These are phyloP conservation scores for Colletotrichum australisinense DNA, from an alignment of 2,329 filamentous ascomycete genomes.

Conservation along the genomic window DNA sequence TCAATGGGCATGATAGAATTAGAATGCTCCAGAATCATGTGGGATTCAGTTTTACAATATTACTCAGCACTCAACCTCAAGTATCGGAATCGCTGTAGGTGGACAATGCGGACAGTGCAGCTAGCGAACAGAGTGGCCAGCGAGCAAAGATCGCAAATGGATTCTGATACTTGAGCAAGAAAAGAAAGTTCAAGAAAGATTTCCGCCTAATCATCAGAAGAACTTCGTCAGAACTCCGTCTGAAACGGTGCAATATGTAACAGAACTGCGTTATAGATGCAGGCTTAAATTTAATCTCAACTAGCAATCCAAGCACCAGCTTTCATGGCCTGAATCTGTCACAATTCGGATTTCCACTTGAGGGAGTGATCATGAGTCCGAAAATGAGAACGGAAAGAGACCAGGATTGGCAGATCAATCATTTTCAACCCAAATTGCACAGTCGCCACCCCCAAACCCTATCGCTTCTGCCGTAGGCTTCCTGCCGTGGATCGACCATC, in stretches of 20 bases:
- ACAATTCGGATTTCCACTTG: background rate
- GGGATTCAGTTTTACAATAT: too few species aligned
- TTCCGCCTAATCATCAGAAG: too few species aligned
- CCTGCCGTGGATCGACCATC: background rate
- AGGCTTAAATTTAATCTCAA: background rate
- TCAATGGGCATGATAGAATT: too few species aligned
- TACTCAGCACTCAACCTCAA: too few species aligned
- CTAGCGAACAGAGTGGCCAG: background rate
- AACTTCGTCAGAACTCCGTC: background rate
- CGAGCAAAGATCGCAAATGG: too few species aligned
- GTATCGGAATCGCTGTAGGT: too few species aligned
- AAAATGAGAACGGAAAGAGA: too few species aligned
- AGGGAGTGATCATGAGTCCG: background rate
- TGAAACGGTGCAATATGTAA: background rate
- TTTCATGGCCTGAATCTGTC: background rate
- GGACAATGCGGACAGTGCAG: background rate
- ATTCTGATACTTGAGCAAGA: too few species aligned
- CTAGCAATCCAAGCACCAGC: background rate
- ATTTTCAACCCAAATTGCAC: background rate
- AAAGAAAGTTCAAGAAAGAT: background rate
- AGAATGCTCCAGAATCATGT: too few species aligned
- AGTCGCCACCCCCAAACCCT: background rate
- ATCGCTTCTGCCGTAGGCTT: background rate
- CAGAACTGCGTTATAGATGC: background rate
- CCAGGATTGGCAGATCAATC: background rate